Base-by-base conservation (phyloP, 148 eudicot genomes). In the Camellia sinensis region DNA sequence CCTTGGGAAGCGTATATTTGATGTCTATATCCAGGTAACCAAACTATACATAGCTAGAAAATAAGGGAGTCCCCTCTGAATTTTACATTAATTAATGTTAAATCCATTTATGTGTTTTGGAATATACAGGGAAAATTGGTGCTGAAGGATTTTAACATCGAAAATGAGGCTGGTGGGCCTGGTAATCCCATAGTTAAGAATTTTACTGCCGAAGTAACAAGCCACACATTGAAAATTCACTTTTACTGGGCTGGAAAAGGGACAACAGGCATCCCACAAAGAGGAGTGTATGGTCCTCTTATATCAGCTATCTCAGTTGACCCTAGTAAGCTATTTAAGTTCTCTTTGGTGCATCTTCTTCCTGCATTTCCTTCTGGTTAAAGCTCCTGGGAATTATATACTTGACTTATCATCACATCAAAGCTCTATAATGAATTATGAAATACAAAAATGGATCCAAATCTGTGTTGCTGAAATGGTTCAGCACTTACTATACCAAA, bases 221-320 rank as follows among this genome's bases (percentile, higher is more conserved):
- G 82, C 74, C 81, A 85, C 78, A 87, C 90, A 6, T 59, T 89
- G 54, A 89, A 89, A 76, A 87, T 89, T 76, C 90, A 89, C 79
- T 82, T 89, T 71, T 89, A 85, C 78, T 89, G 92, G 92, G 90
- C 90, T 60, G 92, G 92, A 73, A 89, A 43, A 84, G 90, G 92
- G 57, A 85, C 92, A 43, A 85, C 89, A 17, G 92, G 92, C 52
- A 89, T 89, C 56, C 92, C 92, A 9, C 22, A 22, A 6, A 87
- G 92, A 85, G 92, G 92, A 81, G 79, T 73, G 73, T 89, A 89
- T 80, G 92, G 92, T 73, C 92, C 92, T 69, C 84, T 85, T 11
- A 87, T 89, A 67, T 89, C 92, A 15, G 92, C 92, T 44, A 87
- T 89, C 78, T 85, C 92, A 48, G 92, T 89, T 46, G 87, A 82